Conservation (phyloP, 108 stramenopile genomes). For the Nitzschia inconspicua region DNA sequence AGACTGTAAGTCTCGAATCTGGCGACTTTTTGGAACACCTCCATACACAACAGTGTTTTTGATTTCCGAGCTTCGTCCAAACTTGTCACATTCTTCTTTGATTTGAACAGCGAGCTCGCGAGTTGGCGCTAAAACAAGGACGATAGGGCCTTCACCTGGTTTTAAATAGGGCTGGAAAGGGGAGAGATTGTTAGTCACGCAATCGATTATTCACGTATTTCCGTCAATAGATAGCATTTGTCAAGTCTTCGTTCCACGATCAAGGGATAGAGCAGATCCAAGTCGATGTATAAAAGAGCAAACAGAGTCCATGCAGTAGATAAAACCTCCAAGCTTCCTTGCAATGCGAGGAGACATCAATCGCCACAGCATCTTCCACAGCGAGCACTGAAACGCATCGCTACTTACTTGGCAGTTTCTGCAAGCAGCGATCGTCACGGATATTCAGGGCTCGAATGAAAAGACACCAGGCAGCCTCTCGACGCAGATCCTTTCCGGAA, state of each 20-base stretch:
- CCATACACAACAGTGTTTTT: constrained; percentile 99
- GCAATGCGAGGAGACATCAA: too few species aligned
- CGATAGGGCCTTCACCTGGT: constrained; percentile 98
- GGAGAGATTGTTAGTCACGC: too few species aligned
- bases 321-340: too few species aligned
- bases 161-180: constrained; percentile 91
- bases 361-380: too few species aligned
- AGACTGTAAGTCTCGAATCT: constrained; percentile 67
- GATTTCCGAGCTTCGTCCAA: constrained; percentile 90
- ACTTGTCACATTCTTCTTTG: constrained; percentile 99
- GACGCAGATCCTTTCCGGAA: too few species aligned
- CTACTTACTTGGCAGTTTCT: constrained; percentile 10
- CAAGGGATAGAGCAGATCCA: too few species aligned
- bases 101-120: constrained; percentile 99
- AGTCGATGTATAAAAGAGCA: background rate
- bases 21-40: constrained; percentile 90
- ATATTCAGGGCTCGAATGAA: too few species aligned
- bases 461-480: too few species aligned
- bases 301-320: too few species aligned
- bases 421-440: constrained; percentile 16
- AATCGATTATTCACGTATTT: too few species aligned
- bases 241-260: too few species aligned
- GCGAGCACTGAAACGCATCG: constrained; percentile 9
- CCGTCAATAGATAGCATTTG: too few species aligned
- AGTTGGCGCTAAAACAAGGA: constrained; percentile 95